Evolutionary conservation across 805 yeast genomes (phyloP), one percentile per base, ranked within the genome.

Genomic region (Wickerhamomyces sydowiorum): DNA sequence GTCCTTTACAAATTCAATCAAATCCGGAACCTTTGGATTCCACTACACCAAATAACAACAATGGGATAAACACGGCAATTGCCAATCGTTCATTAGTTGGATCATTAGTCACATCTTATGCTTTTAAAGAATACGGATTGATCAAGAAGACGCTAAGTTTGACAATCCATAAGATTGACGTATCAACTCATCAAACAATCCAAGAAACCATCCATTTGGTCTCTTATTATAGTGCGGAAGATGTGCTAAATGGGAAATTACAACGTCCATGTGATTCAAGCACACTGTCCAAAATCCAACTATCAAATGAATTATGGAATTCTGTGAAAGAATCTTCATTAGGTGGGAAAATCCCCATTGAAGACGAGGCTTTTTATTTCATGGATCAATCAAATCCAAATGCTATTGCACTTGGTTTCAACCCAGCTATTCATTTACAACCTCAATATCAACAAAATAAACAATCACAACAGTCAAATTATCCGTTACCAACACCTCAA

Each of bases 71-170:
- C 15, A 19, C 34, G n/a, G 13, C 34, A 32, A 41, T 44, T 10
- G 33, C 51, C 3, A 48, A 64, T 39, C 52, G 78, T 34, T 57
- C 71, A 5, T 57, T 78, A 4, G 78, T 75, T 19, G 83, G 83
- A 14, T 77, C 82, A 0, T 61, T 77, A 35, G 76, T 75, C 19
- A 75, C 76, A 28, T 72, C 81, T 0, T 80, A 78, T 53, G 80
- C 80, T 12, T 82, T 80, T 56, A 81, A 80, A 54, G 80, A 76
- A 37, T 70, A 72, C 36, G 96, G 96, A 0, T 69, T 90, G 36
- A 78, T 88, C 45, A 90, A 90, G 60, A 88, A 89, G 60, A 86
- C 97, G 0, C 66, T 88, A 46, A 78, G 88, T 1, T 68, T 53
- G 13, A 45, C 54, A 3, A 36, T 55, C 20, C 18, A 48, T 39